Base-by-base conservation (phyloP, 2,329 filamentous ascomycete genomes). In the Fusarium pilosicola region DNA sequence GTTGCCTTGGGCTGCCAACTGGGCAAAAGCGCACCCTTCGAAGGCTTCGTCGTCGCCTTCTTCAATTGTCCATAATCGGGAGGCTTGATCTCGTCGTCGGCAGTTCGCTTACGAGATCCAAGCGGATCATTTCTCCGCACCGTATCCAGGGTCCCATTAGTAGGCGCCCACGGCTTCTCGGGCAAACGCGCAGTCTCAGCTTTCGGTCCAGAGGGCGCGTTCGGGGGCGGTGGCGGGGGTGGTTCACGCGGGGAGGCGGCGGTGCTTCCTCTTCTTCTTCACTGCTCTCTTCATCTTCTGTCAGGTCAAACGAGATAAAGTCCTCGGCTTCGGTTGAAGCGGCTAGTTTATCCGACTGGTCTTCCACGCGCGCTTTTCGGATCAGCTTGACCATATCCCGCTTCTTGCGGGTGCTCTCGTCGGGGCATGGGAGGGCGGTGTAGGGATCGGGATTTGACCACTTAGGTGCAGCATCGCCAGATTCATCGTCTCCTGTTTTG, bases 401-500 rank as follows among this genome's bases (percentile, higher is more conserved):
- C 82, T 92, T 94, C 83, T 96, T 97, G 26, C 89, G 88, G 44
- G 89, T 87, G 10, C 85, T 86, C 62, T 95, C 92, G 73, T 95
- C 93, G 0, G 91, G 89, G 12, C 94, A 95, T 14, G 96, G 96
- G 15, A 97, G 86, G 5, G 90, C 93, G 11, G 94, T 97, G 82
- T 98, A 98, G 0, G 95, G 95, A 80, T 98, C 96, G 7, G 96
- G 95, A 76, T 98, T 98, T 9, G 95, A 97, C 96, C 96, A 98
- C 81, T 93, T 95, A 7, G 95, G 94, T 10, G 80, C 82, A 20
- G 85, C 83, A 62, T 86, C 85, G 28, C 81, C 78, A n/a, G 83
- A 79, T 14, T 80, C 80, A 9, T 80, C 70, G 5, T 74, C 75
- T 15, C 77, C 58, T 9, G 51, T 82, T 71, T 77, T 79, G 73